phyloP scores from a whole-genome alignment of 2,329 filamentous ascomycete genomes.

The Leptographium procerum region DNA sequence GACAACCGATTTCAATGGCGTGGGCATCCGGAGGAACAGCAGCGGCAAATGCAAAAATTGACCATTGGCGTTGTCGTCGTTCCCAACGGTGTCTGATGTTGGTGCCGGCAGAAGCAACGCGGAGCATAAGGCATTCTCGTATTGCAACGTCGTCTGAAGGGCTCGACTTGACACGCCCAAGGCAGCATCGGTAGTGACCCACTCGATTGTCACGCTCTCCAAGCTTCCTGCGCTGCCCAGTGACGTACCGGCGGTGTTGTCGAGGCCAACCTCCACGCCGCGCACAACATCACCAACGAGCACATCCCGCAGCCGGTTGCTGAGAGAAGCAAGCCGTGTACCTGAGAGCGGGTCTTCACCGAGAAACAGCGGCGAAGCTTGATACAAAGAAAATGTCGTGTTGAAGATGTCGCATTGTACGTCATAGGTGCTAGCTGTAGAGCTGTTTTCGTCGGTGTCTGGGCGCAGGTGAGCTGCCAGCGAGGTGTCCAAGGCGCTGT shows the following conservation, averaged over 20 bases:
- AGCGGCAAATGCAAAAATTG: slow-evolving; percentile 39
- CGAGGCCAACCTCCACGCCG: slow-evolving; percentile 41
- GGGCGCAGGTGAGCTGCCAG: neutral
- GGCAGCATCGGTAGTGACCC: slow-evolving; percentile 25
- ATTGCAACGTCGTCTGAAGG: slow-evolving; percentile 36
- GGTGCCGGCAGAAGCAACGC: slow-evolving; percentile 36
- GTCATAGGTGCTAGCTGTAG: slow-evolving; percentile 15
- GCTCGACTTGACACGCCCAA: slow-evolving; percentile 16
- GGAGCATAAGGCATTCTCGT: slow-evolving; percentile 40
- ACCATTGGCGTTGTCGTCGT: slow-evolving; percentile 6
- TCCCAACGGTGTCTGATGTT: neutral
- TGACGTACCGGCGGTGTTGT: slow-evolving; percentile 17
- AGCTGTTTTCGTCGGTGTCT: neutral
- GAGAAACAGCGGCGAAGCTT: slow-evolving; percentile 41
- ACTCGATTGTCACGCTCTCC: slow-evolving; percentile 34
- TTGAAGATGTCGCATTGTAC: slow-evolving; percentile 31
- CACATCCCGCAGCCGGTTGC: slow-evolving; percentile 38
- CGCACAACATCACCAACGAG: slow-evolving; percentile 50
- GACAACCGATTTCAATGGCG: slow-evolving; percentile 36
- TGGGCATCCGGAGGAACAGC: slow-evolving; percentile 44
- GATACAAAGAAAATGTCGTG: slow-evolving; percentile 46
- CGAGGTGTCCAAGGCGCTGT: neutral
- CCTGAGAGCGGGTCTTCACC: slow-evolving; percentile 27
- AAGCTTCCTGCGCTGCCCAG: slow-evolving; percentile 31
- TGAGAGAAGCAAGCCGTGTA: slow-evolving; percentile 29